Evolutionary conservation across 306 rosid species (phyloP).

Genomic region (Cucumis sativus): DNA sequence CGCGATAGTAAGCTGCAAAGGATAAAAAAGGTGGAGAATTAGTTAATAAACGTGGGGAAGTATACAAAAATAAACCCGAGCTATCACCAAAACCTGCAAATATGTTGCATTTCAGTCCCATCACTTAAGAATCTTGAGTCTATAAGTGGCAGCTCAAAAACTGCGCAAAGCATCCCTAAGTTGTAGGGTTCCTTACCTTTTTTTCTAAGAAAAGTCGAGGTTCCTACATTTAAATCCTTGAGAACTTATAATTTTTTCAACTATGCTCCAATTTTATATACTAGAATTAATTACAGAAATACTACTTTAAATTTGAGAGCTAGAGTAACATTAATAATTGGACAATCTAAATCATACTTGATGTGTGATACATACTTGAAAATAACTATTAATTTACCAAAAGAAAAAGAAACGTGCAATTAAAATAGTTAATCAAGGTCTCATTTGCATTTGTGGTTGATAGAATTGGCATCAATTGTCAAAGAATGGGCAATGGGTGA

Average conservation of each 20-base stretch:
- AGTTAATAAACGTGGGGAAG: not conserved
- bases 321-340: not conserved
- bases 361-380: not conserved
- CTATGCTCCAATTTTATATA: not conserved
- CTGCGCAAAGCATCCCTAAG: not conserved
- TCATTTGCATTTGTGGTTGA: not conserved
- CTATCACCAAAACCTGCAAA: not conserved
- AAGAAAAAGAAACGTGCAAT: not conserved
- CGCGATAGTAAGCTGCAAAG: conserved; percentile 80
- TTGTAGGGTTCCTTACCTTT: not conserved
- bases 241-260: not conserved
- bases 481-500: not conserved
- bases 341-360: not conserved
- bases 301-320: not conserved
- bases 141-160: not conserved
- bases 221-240: not conserved
- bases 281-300: not conserved
- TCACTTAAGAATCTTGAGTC: not conserved
- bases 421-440: not conserved
- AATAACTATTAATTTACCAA: not conserved
- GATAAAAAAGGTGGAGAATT: conserved; percentile 2
- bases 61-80: not conserved
- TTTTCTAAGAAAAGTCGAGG: not conserved
- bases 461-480: not conserved
- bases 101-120: not conserved